These are phyloP conservation scores for Pichia sp. DNA, from an alignment of 1,139 yeast species.

Conservation along the genomic window DNA sequence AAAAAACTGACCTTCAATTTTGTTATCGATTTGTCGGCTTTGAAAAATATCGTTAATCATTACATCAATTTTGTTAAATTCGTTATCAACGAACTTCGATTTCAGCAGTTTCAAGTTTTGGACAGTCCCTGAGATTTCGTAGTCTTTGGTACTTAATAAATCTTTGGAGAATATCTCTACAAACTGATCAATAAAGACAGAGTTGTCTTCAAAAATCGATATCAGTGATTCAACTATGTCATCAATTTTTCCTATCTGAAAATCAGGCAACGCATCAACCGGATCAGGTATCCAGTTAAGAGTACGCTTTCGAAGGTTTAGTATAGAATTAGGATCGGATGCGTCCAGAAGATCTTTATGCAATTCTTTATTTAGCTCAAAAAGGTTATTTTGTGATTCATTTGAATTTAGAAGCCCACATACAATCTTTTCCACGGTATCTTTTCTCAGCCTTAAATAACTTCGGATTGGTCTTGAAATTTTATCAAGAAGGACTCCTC, in stretches of 20 bases:
- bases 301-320: conserved; percentile 9
- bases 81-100: conserved; percentile 44
- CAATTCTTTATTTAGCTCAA: conserved; percentile 50
- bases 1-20: conserved; percentile 12
- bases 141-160: conserved; percentile 43
- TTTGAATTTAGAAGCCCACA: conserved; percentile 54
- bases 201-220: conserved; percentile 72
- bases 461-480: conserved; percentile 68
- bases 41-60: conserved; percentile 75
- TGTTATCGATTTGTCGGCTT: conserved; percentile 37
- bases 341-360: conserved; percentile 18
- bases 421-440: conserved; percentile 64
- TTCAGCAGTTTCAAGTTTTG: conserved; percentile 45
- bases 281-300: conserved; percentile 86
- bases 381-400: conserved; percentile 35
- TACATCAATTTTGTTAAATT: conserved; percentile 63
- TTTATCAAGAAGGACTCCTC: conserved; percentile 74
- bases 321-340: neutral
- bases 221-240: conserved; percentile 69
- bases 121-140: conserved; percentile 37
- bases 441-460: conserved; percentile 61
- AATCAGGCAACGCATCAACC: conserved; percentile 85
- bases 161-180: conserved; percentile 57
- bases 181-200: conserved; percentile 66
- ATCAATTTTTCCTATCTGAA: conserved; percentile 52